Evolutionary conservation across 169 alveolate species (phyloP).

Genomic region (Plasmodium berghei): DNA sequence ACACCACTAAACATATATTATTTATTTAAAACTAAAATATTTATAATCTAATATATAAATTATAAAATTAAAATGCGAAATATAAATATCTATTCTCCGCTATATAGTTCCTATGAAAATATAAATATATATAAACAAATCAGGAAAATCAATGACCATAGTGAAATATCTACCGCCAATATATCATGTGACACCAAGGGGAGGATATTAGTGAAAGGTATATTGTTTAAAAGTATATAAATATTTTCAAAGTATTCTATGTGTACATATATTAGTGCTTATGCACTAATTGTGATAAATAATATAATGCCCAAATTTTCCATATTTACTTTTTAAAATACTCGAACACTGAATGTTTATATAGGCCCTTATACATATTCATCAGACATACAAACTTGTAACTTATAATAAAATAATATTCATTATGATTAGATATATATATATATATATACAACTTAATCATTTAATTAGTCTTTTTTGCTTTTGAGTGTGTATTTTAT

Average conservation of each 20-base stretch:
- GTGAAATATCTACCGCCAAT: slow-evolving; percentile 51
- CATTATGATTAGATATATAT: background rate
- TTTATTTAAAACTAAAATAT: too few relatives aligned
- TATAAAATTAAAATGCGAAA: background rate
- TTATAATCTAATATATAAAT: too few relatives aligned
- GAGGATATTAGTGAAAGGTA: slow-evolving; percentile 67
- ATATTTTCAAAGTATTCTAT: background rate
- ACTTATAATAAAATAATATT: background rate
- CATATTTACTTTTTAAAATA: background rate
- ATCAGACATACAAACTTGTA: background rate
- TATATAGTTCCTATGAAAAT: slow-evolving; percentile 67
- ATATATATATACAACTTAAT: background rate
- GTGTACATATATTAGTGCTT: background rate
- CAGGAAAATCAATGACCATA: slow-evolving; percentile 18
- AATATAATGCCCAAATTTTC: background rate
- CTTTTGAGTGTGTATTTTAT: too few relatives aligned
- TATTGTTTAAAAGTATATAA: background rate
- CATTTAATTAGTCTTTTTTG: too few relatives aligned
- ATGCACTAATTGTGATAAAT: background rate
- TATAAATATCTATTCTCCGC: slow-evolving; percentile 58
- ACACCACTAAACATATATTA: too few relatives aligned
- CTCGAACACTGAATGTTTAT: background rate
- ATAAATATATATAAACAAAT: slow-evolving; percentile 60
- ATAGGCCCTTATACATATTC: background rate
- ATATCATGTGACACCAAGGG: slow-evolving; percentile 74